Conservation (phyloP, 441 rosid species). For the Gossypium davidsonii region DNA sequence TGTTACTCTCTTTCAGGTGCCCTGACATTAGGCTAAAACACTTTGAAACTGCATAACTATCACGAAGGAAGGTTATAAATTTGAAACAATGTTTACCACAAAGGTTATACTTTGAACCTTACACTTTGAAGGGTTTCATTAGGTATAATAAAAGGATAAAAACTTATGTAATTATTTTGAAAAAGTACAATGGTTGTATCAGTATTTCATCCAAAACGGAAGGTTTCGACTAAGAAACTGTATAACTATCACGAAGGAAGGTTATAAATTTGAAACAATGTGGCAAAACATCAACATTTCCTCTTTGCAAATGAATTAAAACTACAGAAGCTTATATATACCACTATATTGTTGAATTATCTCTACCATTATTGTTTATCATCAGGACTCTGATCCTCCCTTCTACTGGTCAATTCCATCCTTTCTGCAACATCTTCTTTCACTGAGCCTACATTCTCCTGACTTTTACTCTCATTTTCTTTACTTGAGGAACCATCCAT, state of each 20-base stretch:
- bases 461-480: conserved; percentile 28
- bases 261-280: background rate
- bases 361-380: conserved; percentile 24
- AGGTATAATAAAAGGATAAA: background rate
- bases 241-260: background rate
- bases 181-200: background rate
- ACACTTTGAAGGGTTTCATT: background rate
- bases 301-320: conserved; percentile 7
- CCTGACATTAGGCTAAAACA: too few species aligned
- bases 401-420: conserved; percentile 25
- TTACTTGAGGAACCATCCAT: conserved; percentile 33
- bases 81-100: too few species aligned
- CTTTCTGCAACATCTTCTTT: conserved; percentile 24
- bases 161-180: too few species aligned
- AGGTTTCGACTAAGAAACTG: background rate
- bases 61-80: too few species aligned
- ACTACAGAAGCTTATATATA: conserved; percentile 1
- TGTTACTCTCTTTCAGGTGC: background rate
- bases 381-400: conserved; percentile 42
- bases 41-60: too few species aligned
- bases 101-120: background rate
- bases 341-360: conserved; percentile 6
- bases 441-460: conserved; percentile 18
- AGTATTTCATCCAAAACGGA: background rate
- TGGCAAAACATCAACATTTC: background rate